A percentile compares a stretch with the other conserved stretches of the same genome.
Evolutionary conservation across 768 basidiomycete species (phyloP).

Genomic region (Amanita polypyramis): DNA sequence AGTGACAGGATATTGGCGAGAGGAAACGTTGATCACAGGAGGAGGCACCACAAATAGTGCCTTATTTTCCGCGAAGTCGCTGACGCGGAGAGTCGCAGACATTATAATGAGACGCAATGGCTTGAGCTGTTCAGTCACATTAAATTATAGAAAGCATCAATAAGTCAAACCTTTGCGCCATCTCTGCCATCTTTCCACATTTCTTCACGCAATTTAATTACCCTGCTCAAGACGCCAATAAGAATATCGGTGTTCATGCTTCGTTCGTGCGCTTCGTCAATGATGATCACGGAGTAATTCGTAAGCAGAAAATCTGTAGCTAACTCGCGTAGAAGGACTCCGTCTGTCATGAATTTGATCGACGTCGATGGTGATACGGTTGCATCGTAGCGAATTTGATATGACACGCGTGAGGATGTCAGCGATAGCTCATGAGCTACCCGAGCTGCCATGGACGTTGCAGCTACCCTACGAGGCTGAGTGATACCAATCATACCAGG

Average conservation of each 20-base stretch:
- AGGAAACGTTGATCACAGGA: constrained; percentile 84
- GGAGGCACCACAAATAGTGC: constrained; percentile 75
- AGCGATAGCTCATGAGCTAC: constrained; percentile 91
- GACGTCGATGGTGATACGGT: constrained; percentile 83
- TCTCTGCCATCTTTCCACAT: constrained; percentile 78
- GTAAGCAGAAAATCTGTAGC: constrained; percentile 88
- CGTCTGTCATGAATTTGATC: constrained; percentile 99
- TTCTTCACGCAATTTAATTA: constrained; percentile 80
- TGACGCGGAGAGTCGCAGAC: constrained; percentile 94
- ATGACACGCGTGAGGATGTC: constrained; percentile 73
- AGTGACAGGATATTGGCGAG: constrained; percentile 92
- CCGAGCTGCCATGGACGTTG: constrained; percentile 90
- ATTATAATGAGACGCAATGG: constrained; percentile 93
- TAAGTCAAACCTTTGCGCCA: constrained; percentile 45
- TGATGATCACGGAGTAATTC: constrained; percentile 89
- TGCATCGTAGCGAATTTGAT: constrained; percentile 96
- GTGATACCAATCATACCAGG: constrained; percentile 98
- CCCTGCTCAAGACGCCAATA: constrained; percentile 92
- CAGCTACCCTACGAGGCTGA: constrained; percentile 94
- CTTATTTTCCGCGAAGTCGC: constrained; percentile 83
- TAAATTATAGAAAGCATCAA: constrained; percentile 5
- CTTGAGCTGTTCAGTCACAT: constrained; percentile 22
- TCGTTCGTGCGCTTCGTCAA: constrained; percentile 97
- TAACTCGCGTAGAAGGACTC: constrained; percentile 88
- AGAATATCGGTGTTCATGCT: constrained; percentile 98